Evolutionary conservation across 805 yeast genomes (phyloP), one percentile per base, ranked within the genome.

Genomic region (Metahyphopichia silvanorum): DNA sequence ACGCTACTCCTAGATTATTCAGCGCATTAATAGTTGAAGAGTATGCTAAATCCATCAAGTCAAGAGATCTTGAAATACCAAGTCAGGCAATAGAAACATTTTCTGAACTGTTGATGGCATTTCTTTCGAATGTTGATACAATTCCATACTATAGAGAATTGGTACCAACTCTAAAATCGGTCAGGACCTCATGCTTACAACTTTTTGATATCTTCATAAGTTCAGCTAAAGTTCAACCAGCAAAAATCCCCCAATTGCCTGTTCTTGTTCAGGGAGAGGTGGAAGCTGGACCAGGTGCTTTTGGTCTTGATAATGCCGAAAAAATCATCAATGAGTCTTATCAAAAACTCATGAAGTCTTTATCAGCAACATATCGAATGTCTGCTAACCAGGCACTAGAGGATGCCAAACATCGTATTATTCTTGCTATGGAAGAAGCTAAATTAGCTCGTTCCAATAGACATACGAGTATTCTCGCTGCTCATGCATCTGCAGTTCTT

Each of bases 221-320:
- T 31, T 75, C 70, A 20, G 96, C 91, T 4, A 83, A 82, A 55
- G 57, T 91, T 14, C 70, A 91, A 1, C 74, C 77, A 9, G 66
- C 74, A 14, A 82, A 81, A 51, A 55, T 87, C 4, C 97, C 97
- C 0, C 84, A 79, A 33, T 57, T 93, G 13, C 93, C 98, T 0
- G 80, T 88, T 4, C 79, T 89, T 7, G 96, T 91, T 4, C 91
- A 88, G 56, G 98, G 98, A 21, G 98, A 93, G 52, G 69, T 78
- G 1, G 95, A 86, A 38, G 95, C 97, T 2, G 97, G 96, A 2
- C 87, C 95, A 1, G 88, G 82, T 47, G 98, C 97, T 0, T 93
- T 93, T 60, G 76, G 87, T 11, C 55, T 93, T 25, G 83, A 74
- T 26, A 74, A 76, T 39, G 97, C 96, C 1, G 83, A 83, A 35